Evolutionary conservation across 176 grass and related monocot species (phyloP), one percentile per base, ranked within the genome.

Genomic region (Aegilops longissima): DNA sequence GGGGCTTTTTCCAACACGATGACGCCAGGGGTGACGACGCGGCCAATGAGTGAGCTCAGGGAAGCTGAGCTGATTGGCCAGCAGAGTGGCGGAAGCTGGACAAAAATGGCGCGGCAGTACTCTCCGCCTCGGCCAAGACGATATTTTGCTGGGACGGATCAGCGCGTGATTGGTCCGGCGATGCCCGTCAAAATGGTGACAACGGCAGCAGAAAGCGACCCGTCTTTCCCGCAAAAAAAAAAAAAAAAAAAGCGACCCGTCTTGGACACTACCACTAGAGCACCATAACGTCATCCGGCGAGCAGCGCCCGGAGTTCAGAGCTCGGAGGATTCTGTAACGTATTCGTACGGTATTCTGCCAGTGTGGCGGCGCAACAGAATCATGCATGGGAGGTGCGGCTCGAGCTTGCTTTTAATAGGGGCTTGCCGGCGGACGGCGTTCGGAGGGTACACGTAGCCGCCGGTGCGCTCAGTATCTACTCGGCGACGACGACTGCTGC

Each of bases 1-100:
- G 44, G 44, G 44, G 11, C 0, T 45, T 44, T 45, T 45, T 45
- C 44, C 44, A 45, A 45, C 44, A 45, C 44, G 44, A 13, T 45
- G 80, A 90, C 89, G 89, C 84, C 54, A 87, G 2, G 17, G 74
- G 20, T 87, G 80, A 83, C 84, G 83, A 73, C 83, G 12, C 39
- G 35, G 27, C 20, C 6, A 8, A 89, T 25, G 77, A 90, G 33
- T 81, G 78, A 47, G 68, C 75, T 33, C 5, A 2, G 13, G 25
- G 64, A 9, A 34, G 58, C 11, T 9, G 61, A 8, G n/a, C 25
- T 86, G 83, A 86, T 82, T 82, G 73, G 83, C 9, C 66, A 39
- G 14, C 9, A 13, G 54, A 66, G 42, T 12, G 4, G 52, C 69
- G 33, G 30, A 8, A 4, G 45, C 1, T 1, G 9, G 58, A 36